Evolutionary conservation across 495 filamentous ascomycete genomes (phyloP), one percentile per base, ranked within the genome.

Genomic region (Viridothelium virens): DNA sequence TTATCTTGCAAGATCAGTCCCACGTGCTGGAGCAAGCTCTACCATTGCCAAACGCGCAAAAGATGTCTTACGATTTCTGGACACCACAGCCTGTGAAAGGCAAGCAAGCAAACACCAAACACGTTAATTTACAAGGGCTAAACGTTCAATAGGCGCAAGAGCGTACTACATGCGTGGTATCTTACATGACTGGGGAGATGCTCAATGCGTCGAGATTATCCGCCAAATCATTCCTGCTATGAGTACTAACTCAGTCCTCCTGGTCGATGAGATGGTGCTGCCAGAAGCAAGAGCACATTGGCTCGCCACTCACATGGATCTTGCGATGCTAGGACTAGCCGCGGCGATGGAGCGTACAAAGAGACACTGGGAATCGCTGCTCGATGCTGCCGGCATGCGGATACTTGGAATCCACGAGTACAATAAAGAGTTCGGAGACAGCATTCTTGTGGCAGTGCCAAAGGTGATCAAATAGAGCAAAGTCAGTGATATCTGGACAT

Each of bases 341-440:
- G 6, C 41, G 1, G 6, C 41, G 7, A 44, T 44, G 41, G 41
- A 44, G 41, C 41, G 41, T 44, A 44, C 41, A 7, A 14, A 44
- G 41, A 44, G 41, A 14, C 41, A 44, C 7, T 44, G 41, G 41
- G 0, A 14, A 7, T 7, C 6, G 41, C 41, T 44, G 1, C 41
- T 44, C 14, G 41, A 14, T 44, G 41, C 41, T 44, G 41, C 41
- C 6, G 41, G 41, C 41, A 7, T 44, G 7, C 6, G 14, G 14
- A 44, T 44, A 7, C 41, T 7, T 7, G 14, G 41, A 7, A 14
- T 44, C 7, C 6, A 7, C 7, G 14, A 7, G 6, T 44, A 44
- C 14, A 44, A 7, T 1, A 14, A 53, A 79, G 65, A 41, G 14
- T 44, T 44, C 1, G 14, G 14, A 14, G 7, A 7, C 41, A 79